phyloP scores from a whole-genome alignment of 129 eudicot species.

The Deinandra increscens region DNA sequence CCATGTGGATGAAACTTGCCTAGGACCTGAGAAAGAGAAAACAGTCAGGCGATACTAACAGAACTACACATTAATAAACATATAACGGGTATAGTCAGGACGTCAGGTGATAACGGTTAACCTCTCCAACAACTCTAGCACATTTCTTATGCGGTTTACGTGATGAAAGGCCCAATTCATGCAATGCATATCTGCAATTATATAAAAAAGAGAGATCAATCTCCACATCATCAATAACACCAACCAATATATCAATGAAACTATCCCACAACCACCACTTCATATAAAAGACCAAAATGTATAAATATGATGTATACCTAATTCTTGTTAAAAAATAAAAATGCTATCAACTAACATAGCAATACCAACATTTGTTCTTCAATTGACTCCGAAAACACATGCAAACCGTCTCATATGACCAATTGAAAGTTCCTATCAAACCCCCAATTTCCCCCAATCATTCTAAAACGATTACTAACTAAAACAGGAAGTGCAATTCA shows the following conservation, averaged over 20 bases:
- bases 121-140: slow-evolving; percentile 99
- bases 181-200: slow-evolving; percentile 82
- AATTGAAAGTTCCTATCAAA: no score
- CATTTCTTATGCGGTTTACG: slow-evolving; percentile 90
- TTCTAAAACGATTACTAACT: background rate
- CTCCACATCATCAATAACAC: background rate
- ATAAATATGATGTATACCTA: background rate
- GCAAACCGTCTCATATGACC: no score
- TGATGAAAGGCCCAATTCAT: slow-evolving; percentile 92
- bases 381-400: no score
- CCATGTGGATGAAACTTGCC: slow-evolving; percentile 99
- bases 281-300: background rate
- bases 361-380: no score
- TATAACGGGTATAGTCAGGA: background rate
- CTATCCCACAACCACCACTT: slow-evolving; percentile 12
- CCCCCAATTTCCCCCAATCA: no score
- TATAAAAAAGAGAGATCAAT: background rate
- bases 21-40: slow-evolving; percentile 53
- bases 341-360: background rate
- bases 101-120: slow-evolving; percentile 26
- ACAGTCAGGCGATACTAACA: no score
- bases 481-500: background rate
- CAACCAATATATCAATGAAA: background rate
- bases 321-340: background rate
- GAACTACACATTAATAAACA: background rate